Conservation (phyloP, 2,329 filamentous ascomycete species). For the Diaporthe caulivora region DNA sequence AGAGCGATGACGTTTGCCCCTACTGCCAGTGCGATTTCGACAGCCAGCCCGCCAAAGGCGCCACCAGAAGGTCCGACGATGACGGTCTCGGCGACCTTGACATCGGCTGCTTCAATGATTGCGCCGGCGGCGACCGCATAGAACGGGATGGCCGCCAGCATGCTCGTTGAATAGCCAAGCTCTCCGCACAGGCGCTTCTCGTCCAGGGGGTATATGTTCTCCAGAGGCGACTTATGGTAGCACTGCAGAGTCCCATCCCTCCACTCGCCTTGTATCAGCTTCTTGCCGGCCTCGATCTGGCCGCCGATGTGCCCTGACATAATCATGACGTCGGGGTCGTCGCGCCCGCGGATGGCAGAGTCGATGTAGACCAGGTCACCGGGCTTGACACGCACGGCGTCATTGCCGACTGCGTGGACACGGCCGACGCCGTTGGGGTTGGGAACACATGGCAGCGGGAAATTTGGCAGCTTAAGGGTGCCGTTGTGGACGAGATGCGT, state of each 20-base stretch:
- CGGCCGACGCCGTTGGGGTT: not conserved
- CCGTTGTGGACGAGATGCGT: not conserved
- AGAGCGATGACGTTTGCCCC: conserved; percentile 60
- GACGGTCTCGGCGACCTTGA: conserved; percentile 56
- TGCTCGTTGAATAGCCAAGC: conserved; percentile 49
- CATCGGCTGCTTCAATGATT: conserved; percentile 49
- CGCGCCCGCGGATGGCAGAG: not conserved
- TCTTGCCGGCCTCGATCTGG: not conserved
- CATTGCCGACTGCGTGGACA: not conserved
- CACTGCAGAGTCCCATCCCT: conserved; percentile 17
- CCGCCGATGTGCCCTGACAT: conserved; percentile 2
- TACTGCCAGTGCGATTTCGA: conserved; percentile 56
- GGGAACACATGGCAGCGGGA: not conserved
- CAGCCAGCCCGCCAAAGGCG: conserved; percentile 54
- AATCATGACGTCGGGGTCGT: not conserved
- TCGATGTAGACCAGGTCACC: not conserved
- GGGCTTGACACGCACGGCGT: not conserved
- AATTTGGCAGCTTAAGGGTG: conserved; percentile 1
- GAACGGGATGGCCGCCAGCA: conserved; percentile 49
- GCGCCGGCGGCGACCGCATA: conserved; percentile 57
- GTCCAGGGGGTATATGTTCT: conserved; percentile 44
- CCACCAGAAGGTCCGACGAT: conserved; percentile 58
- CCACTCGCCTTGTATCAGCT: conserved; percentile 28
- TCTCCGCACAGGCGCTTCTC: conserved; percentile 40
- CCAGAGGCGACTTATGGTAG: conserved; percentile 39